These are phyloP conservation scores for Coelastrella sp. DNA, from an alignment of 139 green algal species.

Conservation along the genomic window DNA sequence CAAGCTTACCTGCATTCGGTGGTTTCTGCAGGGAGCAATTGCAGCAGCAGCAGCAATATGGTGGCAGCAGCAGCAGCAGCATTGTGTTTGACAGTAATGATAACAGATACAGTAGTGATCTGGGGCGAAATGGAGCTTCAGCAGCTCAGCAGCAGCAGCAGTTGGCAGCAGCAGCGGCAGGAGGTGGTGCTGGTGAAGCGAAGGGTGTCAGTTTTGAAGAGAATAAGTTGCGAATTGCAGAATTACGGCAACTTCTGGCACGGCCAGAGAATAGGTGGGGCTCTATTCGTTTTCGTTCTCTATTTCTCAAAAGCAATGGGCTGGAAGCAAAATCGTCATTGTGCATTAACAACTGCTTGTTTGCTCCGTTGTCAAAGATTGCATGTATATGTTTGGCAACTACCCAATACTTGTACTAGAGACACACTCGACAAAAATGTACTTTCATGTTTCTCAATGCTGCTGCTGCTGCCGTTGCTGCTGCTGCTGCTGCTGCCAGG, in stretches of 20 bases:
- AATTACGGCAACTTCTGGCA: conserved; percentile 64
- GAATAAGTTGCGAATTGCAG: conserved; percentile 72
- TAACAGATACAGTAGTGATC: not conserved
- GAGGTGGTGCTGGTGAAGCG: conserved; percentile 71
- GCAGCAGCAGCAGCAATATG: conserved; percentile 40
- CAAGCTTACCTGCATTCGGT: not conserved
- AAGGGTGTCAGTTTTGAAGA: conserved; percentile 85
- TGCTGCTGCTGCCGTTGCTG: conserved; percentile 29
- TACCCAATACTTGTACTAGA: too few relatives aligned
- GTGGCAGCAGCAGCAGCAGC: conserved; percentile 10
- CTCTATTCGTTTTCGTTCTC: conserved; percentile 51
- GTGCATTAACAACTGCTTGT: too few relatives aligned
- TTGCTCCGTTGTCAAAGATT: too few relatives aligned
- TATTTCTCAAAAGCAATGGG: too few relatives aligned
- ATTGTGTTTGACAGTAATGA: not conserved
- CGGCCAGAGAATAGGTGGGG: conserved; percentile 13
- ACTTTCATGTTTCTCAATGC: not conserved
- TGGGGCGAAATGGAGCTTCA: not conserved
- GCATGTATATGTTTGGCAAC: too few relatives aligned
- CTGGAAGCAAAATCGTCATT: too few relatives aligned
- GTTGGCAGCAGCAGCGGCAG: conserved; percentile 6
- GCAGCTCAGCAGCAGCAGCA: conserved; percentile 15
- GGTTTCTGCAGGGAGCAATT: conserved; percentile 8
- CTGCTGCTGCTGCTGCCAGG: conserved; percentile 38
- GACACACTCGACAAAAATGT: too few relatives aligned